Conservation (phyloP, 805 yeast genomes). For the Candida tallmaniae region DNA sequence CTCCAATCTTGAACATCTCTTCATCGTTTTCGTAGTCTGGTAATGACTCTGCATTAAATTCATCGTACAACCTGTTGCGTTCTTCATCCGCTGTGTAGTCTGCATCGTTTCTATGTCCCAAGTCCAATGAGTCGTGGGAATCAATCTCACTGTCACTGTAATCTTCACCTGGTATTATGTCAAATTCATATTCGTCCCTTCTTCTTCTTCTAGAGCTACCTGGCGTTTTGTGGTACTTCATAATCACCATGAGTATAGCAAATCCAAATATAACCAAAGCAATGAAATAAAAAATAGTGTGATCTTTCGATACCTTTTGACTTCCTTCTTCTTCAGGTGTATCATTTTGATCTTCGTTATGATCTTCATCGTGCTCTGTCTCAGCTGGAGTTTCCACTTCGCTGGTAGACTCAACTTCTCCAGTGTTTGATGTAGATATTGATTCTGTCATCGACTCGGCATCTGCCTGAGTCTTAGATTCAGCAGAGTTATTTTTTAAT, state of each 20-base stretch:
- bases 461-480: neutral
- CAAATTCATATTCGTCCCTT: slow-evolving; percentile 71
- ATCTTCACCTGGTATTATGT: slow-evolving; percentile 67
- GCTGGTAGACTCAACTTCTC: slow-evolving; percentile 1
- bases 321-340: slow-evolving; percentile 42
- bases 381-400: slow-evolving; percentile 7
- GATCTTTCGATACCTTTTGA: slow-evolving; percentile 33
- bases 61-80: slow-evolving; percentile 38
- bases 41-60: slow-evolving; percentile 33
- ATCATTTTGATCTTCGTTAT: slow-evolving; percentile 20
- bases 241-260: slow-evolving; percentile 40
- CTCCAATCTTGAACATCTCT: slow-evolving; percentile 38
- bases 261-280: slow-evolving; percentile 59
- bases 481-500: neutral
- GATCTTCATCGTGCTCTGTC: slow-evolving; percentile 19
- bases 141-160: slow-evolving; percentile 37
- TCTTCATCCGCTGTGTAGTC: slow-evolving; percentile 26
- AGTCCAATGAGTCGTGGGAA: slow-evolving; percentile 30
- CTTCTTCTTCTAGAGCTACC: slow-evolving; percentile 46
- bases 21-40: slow-evolving; percentile 31
- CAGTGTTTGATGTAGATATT: neutral
- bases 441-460: neutral
- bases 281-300: slow-evolving; percentile 59
- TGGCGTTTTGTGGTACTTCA: slow-evolving; percentile 40
- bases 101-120: slow-evolving; percentile 20